phyloP scores from a whole-genome alignment of 768 basidiomycete species.

The Termitomyces sp. region DNA sequence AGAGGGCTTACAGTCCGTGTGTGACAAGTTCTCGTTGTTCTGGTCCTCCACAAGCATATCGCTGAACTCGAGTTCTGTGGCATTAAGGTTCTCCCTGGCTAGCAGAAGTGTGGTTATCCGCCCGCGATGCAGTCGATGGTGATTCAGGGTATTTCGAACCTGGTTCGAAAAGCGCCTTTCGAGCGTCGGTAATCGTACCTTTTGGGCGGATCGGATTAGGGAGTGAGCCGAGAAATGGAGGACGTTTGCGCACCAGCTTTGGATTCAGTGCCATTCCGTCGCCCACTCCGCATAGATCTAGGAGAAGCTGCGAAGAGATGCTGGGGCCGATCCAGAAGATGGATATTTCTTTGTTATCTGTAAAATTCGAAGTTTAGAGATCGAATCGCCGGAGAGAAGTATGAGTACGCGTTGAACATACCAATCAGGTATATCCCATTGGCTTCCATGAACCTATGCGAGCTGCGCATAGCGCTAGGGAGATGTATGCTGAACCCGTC shows the following conservation, averaged over 20 bases:
- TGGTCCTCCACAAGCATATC: slow-evolving; percentile 97
- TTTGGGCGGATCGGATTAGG: slow-evolving; percentile 6
- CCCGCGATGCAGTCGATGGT: slow-evolving; percentile 57
- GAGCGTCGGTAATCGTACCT: slow-evolving; percentile 72
- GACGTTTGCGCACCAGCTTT: slow-evolving; percentile 59
- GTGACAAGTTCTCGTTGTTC: slow-evolving; percentile 94
- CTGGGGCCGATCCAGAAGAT: slow-evolving; percentile 90
- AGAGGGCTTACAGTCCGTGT: slow-evolving; percentile 73
- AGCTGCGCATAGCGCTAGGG: slow-evolving; percentile 79
- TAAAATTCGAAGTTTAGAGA: background rate
- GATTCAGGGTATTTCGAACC: slow-evolving; percentile 79
- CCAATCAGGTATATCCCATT: slow-evolving; percentile 93
- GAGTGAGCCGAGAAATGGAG: background rate
- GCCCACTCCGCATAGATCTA: slow-evolving; percentile 83
- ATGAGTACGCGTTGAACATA: slow-evolving; percentile 32
- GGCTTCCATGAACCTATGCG: slow-evolving; percentile 85
- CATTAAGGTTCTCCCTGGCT: slow-evolving; percentile 92
- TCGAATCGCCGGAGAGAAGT: background rate
- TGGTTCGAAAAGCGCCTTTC: slow-evolving; percentile 79
- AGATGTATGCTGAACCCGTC: slow-evolving; percentile 53
- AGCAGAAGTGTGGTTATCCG: slow-evolving; percentile 60
- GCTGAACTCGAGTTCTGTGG: slow-evolving; percentile 89
- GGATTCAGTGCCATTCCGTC: slow-evolving; percentile 70
- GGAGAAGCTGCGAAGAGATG: slow-evolving; percentile 76
- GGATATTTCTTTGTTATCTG: slow-evolving; percentile 86